Base-by-base conservation (phyloP, 2,329 filamentous ascomycete genomes). In the Aspergillus novofumigatus region DNA sequence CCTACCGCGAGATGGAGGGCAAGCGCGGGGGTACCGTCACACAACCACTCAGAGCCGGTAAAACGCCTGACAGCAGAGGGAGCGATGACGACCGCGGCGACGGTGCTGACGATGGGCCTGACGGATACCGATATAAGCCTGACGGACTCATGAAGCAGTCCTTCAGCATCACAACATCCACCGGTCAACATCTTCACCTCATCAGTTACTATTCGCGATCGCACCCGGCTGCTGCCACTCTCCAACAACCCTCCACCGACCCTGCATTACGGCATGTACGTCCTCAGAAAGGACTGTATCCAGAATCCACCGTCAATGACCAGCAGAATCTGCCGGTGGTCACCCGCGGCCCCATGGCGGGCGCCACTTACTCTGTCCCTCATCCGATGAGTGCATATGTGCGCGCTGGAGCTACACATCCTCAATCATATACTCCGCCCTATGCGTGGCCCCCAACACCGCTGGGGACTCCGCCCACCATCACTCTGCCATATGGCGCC, bases 91-190 rank as follows among this genome's bases (percentile, higher is more conserved):
- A 92, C 62, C 88, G 90, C 54, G 89, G 86, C 65, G 77, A 82
- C 63, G 83, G 83, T 68, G 81, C 80, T 55, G 91, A 95, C 68
- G 83, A 84, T 63, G 85, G 85, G 8, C 91, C 90, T 0, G 92
- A 96, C 72, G 92, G 92, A 45, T 96, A 96, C 74, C 83, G 91
- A 62, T 96, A 96, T 78, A 99, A 97, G 81, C 90, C 89, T 9
- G 94, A 99, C 68, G 94, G 94, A 0, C 83, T 99, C 3, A 97
- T 97, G 92, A 99, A 99, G 83, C 94, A 99, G 77, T 97, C 94
- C 0, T 99, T 97, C 81, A 97, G 93, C 78, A 97, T 99, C 77
- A 97, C 92, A 23, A 97, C 94, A 1, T 91, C 90, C 1, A 87
- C 83, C 41, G 85, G 91, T 63, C 92, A 97, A 68, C 94, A 97